Evolutionary conservation across 2,329 filamentous ascomycete species (phyloP), one percentile per base, ranked within the genome.

Genomic region (Plectosphaerella sp.): DNA sequence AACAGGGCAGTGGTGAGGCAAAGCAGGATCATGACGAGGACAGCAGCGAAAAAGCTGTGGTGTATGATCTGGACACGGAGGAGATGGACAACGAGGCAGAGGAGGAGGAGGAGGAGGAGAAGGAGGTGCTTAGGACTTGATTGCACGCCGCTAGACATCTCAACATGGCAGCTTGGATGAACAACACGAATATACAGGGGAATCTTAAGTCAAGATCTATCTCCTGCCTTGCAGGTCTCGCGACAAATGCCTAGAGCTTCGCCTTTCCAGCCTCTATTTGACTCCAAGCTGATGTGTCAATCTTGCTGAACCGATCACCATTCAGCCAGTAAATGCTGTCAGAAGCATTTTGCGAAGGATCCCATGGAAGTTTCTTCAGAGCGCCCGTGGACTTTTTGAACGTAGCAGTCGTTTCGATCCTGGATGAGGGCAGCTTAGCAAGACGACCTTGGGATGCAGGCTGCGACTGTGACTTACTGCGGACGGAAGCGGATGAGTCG

Each of bases 311-410:
- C 11, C n/a, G 28, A 22, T 48, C 46, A 12, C 46, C 46, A n/a
- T 48, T 48, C 5, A 48, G 46, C 46, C 46, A 48, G 18, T 48
- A 48, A 11, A 48, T 33, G 15, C 16, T 22, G 16, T 48, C 46
- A 9, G 46, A 6, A 22, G 36, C 15, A n/a, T 37, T 35, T n/a
- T 37, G 15, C 5, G 46, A 37, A 4, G 46, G 46, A 18, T 48
- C 25, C 46, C 46, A 48, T 14, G 46, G 18, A 15, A 48, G 46
- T 4, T 35, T 24, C 18, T 48, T 48, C 33, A 48, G 11, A 4
- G 18, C 46, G 6, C 46, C 46, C 3, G 28, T 48, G 5, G 46
- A 48, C 33, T 37, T 48, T 15, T 48, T 48, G 20, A 48, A 48
- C 10, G 46, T 48, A 5, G 46, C 46, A 4, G 46, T 48, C 20